A percentile compares a stretch with the other conserved stretches of the same genome.
Conservation (phyloP, 2,329 filamentous ascomycete genomes). For the Verticillium tricorpus region DNA sequence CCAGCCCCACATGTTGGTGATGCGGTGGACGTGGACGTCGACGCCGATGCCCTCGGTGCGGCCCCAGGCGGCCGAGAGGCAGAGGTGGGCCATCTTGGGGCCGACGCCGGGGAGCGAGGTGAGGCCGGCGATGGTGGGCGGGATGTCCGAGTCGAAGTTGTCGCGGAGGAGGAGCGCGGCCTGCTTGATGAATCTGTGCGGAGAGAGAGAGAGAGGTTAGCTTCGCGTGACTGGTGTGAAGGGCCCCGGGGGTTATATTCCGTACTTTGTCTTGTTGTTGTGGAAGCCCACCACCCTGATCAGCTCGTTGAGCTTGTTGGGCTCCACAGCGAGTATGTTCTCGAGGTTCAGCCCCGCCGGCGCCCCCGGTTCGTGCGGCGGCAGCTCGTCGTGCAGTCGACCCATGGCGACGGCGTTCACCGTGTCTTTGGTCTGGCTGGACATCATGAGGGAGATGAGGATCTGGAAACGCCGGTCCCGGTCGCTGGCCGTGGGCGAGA, state of each 20-base stretch:
- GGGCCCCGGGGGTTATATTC: slow-evolving; percentile 3
- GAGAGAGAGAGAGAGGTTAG: neutral
- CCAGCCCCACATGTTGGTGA: slow-evolving; percentile 94
- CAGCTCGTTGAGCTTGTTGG: slow-evolving; percentile 61
- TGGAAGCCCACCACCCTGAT: slow-evolving; percentile 89
- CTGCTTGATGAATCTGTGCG: slow-evolving; percentile 59
- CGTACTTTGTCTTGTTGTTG: slow-evolving; percentile 83
- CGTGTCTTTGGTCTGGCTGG: slow-evolving; percentile 89
- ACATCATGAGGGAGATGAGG: slow-evolving; percentile 83
- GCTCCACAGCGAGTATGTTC: slow-evolving; percentile 69
- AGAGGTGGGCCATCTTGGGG: slow-evolving; percentile 92
- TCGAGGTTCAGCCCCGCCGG: slow-evolving; percentile 62
- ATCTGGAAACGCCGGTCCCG: slow-evolving; percentile 75
- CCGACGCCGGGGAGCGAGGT: slow-evolving; percentile 80
- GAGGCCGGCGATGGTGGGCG: slow-evolving; percentile 69
- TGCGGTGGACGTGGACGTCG: slow-evolving; percentile 91
- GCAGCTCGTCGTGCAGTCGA: slow-evolving; percentile 70
- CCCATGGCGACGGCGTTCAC: slow-evolving; percentile 82
- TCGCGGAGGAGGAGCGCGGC: slow-evolving; percentile 70
- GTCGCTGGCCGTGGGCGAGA: slow-evolving; percentile 43
- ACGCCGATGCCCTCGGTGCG: slow-evolving; percentile 76
- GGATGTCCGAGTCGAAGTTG: slow-evolving; percentile 70
- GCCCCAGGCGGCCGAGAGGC: slow-evolving; percentile 67
- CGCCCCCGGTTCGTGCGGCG: slow-evolving; percentile 39
- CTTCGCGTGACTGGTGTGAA: neutral